Percentiles rank a stretch among this genome's conserved stretches.
Evolutionary conservation across 148 eudicot species (phyloP).

Genomic region (Camellia lanceoleosa): DNA sequence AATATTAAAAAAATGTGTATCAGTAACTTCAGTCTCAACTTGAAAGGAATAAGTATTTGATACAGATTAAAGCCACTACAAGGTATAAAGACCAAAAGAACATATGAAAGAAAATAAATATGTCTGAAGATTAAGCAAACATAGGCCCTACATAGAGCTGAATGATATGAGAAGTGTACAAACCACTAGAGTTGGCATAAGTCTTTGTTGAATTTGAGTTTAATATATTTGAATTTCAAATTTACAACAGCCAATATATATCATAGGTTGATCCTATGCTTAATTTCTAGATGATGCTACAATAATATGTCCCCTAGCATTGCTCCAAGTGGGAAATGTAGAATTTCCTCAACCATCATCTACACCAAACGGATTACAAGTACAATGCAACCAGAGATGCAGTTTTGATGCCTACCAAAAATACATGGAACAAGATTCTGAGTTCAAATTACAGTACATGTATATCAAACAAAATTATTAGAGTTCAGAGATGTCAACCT

Average conservation of each 20-base stretch:
- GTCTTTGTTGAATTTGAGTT: neutral
- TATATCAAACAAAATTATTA: neutral
- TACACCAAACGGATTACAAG: neutral
- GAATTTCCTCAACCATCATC: too few species aligned
- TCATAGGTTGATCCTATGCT: neutral
- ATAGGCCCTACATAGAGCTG: neutral
- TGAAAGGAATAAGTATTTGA: too few species aligned
- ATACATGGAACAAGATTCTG: neutral
- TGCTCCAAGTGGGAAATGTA: too few species aligned
- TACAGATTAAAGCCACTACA: too few species aligned
- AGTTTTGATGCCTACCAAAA: neutral
- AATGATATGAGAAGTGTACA: neutral
- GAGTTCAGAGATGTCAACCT: constrained; percentile 38
- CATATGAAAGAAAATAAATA: too few species aligned
- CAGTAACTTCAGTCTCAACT: too few species aligned
- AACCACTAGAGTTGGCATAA: neutral
- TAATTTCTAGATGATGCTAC: neutral
- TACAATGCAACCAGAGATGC: neutral
- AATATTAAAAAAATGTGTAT: too few species aligned
- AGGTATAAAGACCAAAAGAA: too few species aligned
- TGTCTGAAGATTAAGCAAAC: neutral
- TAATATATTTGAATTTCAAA: neutral
- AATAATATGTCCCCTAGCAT: neutral
- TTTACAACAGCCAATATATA: neutral
- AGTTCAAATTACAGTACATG: neutral